A percentile compares a stretch with the other conserved stretches of the same genome.
These are phyloP conservation scores for Actinomucor elegans DNA, from an alignment of 371 early-diverging fungal genomes.

Conservation along the genomic window DNA sequence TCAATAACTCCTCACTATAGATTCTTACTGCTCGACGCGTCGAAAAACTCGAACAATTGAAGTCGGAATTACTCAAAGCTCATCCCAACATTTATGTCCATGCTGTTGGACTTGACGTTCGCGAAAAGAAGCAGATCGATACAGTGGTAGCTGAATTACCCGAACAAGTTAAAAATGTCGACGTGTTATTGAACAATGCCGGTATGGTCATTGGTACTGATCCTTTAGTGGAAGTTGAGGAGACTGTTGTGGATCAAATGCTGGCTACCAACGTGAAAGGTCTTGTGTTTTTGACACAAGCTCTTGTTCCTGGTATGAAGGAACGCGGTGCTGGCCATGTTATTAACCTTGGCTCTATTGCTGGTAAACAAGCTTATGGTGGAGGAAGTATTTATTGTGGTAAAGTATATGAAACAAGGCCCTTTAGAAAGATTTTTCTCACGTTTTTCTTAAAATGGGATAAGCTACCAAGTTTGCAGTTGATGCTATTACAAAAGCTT, in stretches of 20 bases:
- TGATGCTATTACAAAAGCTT: slow-evolving; percentile 75
- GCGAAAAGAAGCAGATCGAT: slow-evolving; percentile 57
- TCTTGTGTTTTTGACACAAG: slow-evolving; percentile 77
- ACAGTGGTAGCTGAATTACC: slow-evolving; percentile 59
- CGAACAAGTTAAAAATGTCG: slow-evolving; percentile 55
- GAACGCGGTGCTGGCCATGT: slow-evolving; percentile 74
- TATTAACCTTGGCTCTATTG: slow-evolving; percentile 87
- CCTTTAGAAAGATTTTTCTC: slow-evolving; percentile 3
- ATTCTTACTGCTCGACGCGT: slow-evolving; percentile 80
- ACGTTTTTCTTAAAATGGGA: background rate
- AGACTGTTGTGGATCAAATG: slow-evolving; percentile 76
- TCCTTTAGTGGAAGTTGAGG: slow-evolving; percentile 61
- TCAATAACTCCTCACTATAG: slow-evolving; percentile 30
- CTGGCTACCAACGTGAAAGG: slow-evolving; percentile 93
- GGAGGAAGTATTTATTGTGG: slow-evolving; percentile 87
- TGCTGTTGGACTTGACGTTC: slow-evolving; percentile 74
- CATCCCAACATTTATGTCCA: slow-evolving; percentile 65
- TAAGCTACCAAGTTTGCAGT: slow-evolving; percentile 91
- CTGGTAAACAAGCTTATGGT: slow-evolving; percentile 72
- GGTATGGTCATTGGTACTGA: slow-evolving; percentile 84
- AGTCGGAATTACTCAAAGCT: slow-evolving; percentile 42
- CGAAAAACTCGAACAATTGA: slow-evolving; percentile 66
- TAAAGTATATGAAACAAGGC: slow-evolving; percentile 3
- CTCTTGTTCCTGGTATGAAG: slow-evolving; percentile 85
- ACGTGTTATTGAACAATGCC: slow-evolving; percentile 78